Evolutionary conservation across 495 filamentous ascomycete genomes (phyloP), one percentile per base, ranked within the genome.

Genomic region (Podospora sp.): DNA sequence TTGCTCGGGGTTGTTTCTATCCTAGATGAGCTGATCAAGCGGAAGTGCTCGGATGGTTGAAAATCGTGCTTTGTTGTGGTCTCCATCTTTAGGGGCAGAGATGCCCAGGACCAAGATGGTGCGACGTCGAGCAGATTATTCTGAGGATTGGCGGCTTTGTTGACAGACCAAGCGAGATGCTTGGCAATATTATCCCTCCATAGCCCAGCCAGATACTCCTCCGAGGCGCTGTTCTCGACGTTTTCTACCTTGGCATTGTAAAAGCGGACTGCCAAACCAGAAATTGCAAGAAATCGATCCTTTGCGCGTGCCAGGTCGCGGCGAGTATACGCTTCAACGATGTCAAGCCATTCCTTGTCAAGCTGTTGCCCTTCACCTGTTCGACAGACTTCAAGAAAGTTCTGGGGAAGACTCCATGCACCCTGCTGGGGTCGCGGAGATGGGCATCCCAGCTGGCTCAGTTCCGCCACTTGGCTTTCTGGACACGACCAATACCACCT

Each of bases 401-500:
- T 65, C 12, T 77, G 75, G 3, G 75, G 75, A 9, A 33, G 66
- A 50, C 75, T 75, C 63, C 68, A 66, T 7, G 56, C 2, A 14
- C 62, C 18, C 6, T 55, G 35, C 7, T 63, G 21, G 12, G 29
- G 40, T 0, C 27, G 20, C 6, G 64, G 18, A n/a, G 55, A 12
- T 11, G 46, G 18, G 33, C 58, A 58, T 3, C 67, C 63, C 0
- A 68, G 16, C 7, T 72, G 46, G 49, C 64, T 60, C 22, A 71
- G 52, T 51, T 77, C 75, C 20, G 55, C 67, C 11, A 71, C 59
- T 26, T 74, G 71, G 1, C 61, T 33, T 52, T 77, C 75, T 9
- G 71, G 56, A 24, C 75, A 77, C n/a, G 73, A 77, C 75, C 75
- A 77, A 29, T 75, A 72, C 71, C 73, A 75, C 9, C 71, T 62